Evolutionary conservation across 75 land plant species (phyloP), one percentile per base, ranked within the genome.

Genomic region (Ceratopteris richardii): DNA sequence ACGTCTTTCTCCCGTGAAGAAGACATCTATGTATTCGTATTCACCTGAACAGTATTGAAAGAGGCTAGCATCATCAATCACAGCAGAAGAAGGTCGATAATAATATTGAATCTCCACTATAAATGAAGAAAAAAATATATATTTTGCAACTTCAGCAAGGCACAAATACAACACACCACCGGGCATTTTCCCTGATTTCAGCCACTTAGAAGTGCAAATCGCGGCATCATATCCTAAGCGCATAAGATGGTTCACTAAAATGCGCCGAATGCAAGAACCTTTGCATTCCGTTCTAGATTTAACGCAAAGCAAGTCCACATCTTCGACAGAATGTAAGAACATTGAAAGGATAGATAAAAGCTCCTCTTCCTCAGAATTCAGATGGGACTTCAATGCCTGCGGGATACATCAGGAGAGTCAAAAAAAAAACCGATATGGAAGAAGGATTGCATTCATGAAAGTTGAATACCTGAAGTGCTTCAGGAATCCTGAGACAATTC

Each of bases 11-110:
- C 58, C 74, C 43, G 75, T 52, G 12, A 69, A 13, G 9, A 81
- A 25, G 21, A 90, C 85, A 66, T 90, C 96, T 44, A 90, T 73
- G 56, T 87, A 90, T 57, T 90, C 92, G 52, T 90, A 86, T 62
- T 87, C 88, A 10, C 92, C 96, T 87, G 71, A 17, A 72, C n/a
- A 31, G 17, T 30, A 13, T 5, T 22, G 29, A 1, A 1, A 13
- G 14, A 60, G 24, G n/a, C n/a, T n/a, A n/a, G n/a, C n/a, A n/a
- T n/a, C n/a, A n/a, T n/a, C n/a, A n/a, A n/a, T n/a, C n/a, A n/a
- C n/a, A n/a, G n/a, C n/a, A n/a, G 37, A 33, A 9, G 9, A 9
- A 33, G 37, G 7, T 4, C 37, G 9, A 33, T 33, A 33, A 3
- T n/a, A n/a, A n/a, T n/a, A n/a, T n/a, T n/a, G 29, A 6, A 62